A percentile compares a stretch with the other conserved stretches of the same genome.
These are phyloP conservation scores for Boletus pseudopeckii DNA, from an alignment of 768 basidiomycete species.

Conservation along the genomic window DNA sequence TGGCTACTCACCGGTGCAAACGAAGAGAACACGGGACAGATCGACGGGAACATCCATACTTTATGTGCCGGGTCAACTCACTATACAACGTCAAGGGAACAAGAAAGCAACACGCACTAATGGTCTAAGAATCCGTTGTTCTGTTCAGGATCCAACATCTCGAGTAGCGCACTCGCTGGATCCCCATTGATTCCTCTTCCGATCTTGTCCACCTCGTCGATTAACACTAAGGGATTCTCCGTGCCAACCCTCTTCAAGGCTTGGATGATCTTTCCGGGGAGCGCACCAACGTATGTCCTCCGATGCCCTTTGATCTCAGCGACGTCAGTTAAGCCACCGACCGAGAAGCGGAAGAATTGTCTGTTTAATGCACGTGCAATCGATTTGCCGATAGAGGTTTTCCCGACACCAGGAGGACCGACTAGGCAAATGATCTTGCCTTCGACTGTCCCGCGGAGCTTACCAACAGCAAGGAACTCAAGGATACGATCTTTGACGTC, in stretches of 20 bases:
- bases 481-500: constrained; percentile 93
- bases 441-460: constrained; percentile 89
- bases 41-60: constrained; percentile 98
- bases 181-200: constrained; percentile 90
- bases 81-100: background rate
- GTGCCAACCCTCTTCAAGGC: constrained; percentile 90
- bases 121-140: constrained; percentile 94
- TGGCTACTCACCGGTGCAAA: constrained; percentile 68
- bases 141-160: constrained; percentile 95
- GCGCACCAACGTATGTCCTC: constrained; percentile 92
- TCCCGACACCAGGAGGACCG: constrained; percentile 97
- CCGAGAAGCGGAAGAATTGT: constrained; percentile 95
- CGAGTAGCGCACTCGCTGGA: constrained; percentile 84
- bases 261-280: constrained; percentile 94
- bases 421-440: constrained; percentile 98
- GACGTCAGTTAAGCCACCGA: constrained; percentile 94
- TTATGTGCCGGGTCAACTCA: constrained; percentile 2
- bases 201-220: constrained; percentile 96
- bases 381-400: constrained; percentile 94
- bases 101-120: constrained; percentile 57
- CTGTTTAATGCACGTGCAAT: constrained; percentile 88
- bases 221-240: constrained; percentile 90
- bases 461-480: constrained; percentile 94
- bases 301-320: constrained; percentile 99
- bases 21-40: constrained; percentile 92